Conservation (phyloP, 2,329 filamentous ascomycete species). For the Torrubiella hemipterigena region DNA sequence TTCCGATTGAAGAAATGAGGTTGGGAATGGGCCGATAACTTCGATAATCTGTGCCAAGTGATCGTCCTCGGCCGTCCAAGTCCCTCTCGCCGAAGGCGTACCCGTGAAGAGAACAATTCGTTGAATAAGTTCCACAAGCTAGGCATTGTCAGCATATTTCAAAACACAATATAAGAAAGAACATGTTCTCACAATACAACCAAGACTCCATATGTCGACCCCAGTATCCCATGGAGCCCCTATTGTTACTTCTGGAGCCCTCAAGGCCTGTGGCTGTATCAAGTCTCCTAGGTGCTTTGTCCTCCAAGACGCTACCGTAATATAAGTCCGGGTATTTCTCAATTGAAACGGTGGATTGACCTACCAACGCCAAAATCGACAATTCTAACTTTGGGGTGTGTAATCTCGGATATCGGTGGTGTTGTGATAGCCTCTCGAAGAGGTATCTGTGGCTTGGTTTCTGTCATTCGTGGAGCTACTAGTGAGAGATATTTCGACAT, state of each 20-base stretch:
- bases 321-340: neutral
- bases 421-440: constrained; percentile 3
- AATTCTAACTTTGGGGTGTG: constrained; percentile 1
- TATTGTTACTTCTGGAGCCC: constrained; percentile 13
- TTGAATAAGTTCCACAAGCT: constrained; percentile 3
- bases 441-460: neutral
- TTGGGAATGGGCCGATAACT: neutral
- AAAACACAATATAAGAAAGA: neutral
- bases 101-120: constrained; percentile 1
- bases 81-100: neutral
- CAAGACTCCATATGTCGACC: constrained; percentile 13
- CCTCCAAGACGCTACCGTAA: constrained; percentile 11
- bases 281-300: constrained; percentile 10
- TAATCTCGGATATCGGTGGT: constrained; percentile 3
- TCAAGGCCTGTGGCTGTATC: constrained; percentile 12
- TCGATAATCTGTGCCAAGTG: constrained; percentile 1
- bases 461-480: neutral
- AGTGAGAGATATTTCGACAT: neutral
- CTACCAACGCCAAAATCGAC: constrained; percentile 4
- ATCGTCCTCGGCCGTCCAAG: constrained; percentile 2
- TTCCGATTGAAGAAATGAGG: neutral
- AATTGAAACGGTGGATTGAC: neutral
- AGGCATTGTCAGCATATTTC: neutral
- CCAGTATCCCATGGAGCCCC: constrained; percentile 10
- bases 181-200: constrained; percentile 4